Evolutionary conservation across 495 filamentous ascomycete species (phyloP).

Genomic region (Rhypophila decipiens): DNA sequence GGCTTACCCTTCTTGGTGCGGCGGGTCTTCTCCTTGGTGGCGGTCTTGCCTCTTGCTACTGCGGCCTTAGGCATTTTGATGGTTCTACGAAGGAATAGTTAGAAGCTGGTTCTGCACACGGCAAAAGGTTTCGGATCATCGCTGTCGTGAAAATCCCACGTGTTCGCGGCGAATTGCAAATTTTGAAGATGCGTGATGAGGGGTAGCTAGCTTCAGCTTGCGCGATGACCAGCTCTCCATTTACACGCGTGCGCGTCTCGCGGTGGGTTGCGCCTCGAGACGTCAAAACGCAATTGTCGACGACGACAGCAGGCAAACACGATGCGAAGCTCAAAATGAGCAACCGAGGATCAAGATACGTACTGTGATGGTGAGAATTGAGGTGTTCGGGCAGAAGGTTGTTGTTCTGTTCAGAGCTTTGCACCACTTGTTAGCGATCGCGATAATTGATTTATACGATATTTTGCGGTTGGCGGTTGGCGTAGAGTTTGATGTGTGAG

Average conservation of each 20-base stretch:
- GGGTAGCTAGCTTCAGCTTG: conserved; percentile 5
- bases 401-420: conserved; percentile 15
- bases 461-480: conserved; percentile 2
- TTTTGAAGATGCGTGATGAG: background rate
- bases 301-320: conserved; percentile 24
- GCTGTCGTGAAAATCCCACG: no score
- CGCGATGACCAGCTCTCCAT: background rate
- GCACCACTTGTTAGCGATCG: conserved; percentile 12
- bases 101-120: no score
- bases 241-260: conserved; percentile 3
- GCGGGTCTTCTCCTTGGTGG: conserved; percentile 38
- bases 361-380: conserved; percentile 19
- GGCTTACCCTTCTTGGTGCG: conserved; percentile 46
- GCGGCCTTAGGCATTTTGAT: conserved; percentile 43
- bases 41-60: conserved; percentile 37
- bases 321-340: conserved; percentile 28
- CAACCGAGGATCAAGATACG: conserved; percentile 14
- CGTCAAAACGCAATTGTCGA: conserved; percentile 32
- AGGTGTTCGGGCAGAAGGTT: no score
- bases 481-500: background rate
- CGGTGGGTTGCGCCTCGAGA: conserved; percentile 20
- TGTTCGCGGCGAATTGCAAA: no score
- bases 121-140: no score
- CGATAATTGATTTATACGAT: conserved; percentile 7
- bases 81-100: conserved; percentile 13